Conservation (phyloP, 805 yeast species). For the Candida germanica region DNA sequence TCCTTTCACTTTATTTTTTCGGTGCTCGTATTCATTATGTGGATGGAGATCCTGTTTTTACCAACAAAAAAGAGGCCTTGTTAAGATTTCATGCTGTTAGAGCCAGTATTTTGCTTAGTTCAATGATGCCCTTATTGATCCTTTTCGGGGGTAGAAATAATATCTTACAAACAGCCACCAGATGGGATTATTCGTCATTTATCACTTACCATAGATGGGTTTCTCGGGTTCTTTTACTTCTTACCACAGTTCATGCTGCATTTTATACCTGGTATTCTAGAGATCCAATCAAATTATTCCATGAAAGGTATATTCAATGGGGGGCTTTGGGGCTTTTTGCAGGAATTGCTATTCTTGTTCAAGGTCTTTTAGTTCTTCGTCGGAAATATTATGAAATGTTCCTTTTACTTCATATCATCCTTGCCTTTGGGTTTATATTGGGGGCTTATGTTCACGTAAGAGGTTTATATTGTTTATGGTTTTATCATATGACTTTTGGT, state of each 20-base stretch:
- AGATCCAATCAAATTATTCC: slow-evolving; percentile 19
- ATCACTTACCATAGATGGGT: slow-evolving; percentile 29
- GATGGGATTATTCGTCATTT: slow-evolving; percentile 34
- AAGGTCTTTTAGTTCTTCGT: slow-evolving; percentile 45
- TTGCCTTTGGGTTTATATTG: slow-evolving; percentile 48
- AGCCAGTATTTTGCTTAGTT: slow-evolving; percentile 27
- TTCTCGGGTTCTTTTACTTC: slow-evolving; percentile 19
- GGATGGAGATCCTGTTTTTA: slow-evolving; percentile 36
- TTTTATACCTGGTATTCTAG: slow-evolving; percentile 14
- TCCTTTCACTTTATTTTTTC: slow-evolving; percentile 25
- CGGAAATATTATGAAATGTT: slow-evolving; percentile 51
- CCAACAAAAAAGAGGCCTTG: slow-evolving; percentile 29
- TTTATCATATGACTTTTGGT: slow-evolving; percentile 50
- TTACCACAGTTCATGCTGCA: slow-evolving; percentile 28
- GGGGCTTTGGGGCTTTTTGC: slow-evolving; percentile 29
- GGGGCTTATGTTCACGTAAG: slow-evolving; percentile 53
- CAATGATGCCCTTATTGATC: slow-evolving; percentile 30
- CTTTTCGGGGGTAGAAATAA: slow-evolving; percentile 37
- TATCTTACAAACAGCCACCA: slow-evolving; percentile 35
- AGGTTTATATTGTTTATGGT: slow-evolving; percentile 32
- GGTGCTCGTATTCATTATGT: slow-evolving; percentile 22
- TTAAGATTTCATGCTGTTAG: slow-evolving; percentile 42
- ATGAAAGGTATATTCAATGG: slow-evolving; percentile 17
- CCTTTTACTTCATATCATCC: slow-evolving; percentile 51
- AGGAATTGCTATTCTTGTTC: slow-evolving; percentile 43